These are phyloP conservation scores for Candida mattraensis DNA, from an alignment of 805 yeast species.

Conservation along the genomic window DNA sequence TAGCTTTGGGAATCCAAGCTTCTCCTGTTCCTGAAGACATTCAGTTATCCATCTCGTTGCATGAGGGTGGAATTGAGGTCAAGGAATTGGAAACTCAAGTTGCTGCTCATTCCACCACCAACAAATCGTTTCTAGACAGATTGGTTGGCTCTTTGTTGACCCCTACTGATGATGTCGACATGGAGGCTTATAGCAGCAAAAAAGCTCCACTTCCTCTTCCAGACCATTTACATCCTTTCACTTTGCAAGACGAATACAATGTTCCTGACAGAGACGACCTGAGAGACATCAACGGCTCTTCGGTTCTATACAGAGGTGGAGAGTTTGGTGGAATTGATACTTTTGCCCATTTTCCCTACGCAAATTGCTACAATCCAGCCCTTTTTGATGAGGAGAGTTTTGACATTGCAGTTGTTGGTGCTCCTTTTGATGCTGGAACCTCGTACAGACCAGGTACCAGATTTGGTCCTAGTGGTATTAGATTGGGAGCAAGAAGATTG, in stretches of 20 bases:
- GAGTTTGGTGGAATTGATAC: slow-evolving; percentile 50
- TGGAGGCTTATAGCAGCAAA: slow-evolving; percentile 25
- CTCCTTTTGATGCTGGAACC: slow-evolving; percentile 56
- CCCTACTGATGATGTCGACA: slow-evolving; percentile 26
- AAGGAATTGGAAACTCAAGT: too few species aligned
- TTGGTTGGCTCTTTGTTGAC: slow-evolving; percentile 37
- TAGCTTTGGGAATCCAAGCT: slow-evolving; percentile 8
- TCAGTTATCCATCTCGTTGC: too few species aligned
- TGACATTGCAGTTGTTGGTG: slow-evolving; percentile 56
- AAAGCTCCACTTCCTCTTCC: slow-evolving; percentile 30
- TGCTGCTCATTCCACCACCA: too few species aligned
- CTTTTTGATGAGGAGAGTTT: slow-evolving; percentile 15
- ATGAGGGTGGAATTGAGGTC: too few species aligned
- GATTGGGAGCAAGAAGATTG: slow-evolving; percentile 45
- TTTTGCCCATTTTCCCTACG: slow-evolving; percentile 19
- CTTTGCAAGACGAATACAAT: slow-evolving; percentile 33
- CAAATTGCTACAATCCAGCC: slow-evolving; percentile 17
- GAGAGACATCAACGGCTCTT: slow-evolving; percentile 40
- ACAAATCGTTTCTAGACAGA: slow-evolving; percentile 35
- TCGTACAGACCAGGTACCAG: slow-evolving; percentile 56
- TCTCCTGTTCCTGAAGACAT: slow-evolving; percentile 8
- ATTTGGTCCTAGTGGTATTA: slow-evolving; percentile 52
- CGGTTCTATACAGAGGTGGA: slow-evolving; percentile 40
- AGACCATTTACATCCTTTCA: slow-evolving; percentile 31
- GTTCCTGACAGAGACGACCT: slow-evolving; percentile 34